Conservation (phyloP, 176 grass and related monocot genomes). For the Zizania latifolia region DNA sequence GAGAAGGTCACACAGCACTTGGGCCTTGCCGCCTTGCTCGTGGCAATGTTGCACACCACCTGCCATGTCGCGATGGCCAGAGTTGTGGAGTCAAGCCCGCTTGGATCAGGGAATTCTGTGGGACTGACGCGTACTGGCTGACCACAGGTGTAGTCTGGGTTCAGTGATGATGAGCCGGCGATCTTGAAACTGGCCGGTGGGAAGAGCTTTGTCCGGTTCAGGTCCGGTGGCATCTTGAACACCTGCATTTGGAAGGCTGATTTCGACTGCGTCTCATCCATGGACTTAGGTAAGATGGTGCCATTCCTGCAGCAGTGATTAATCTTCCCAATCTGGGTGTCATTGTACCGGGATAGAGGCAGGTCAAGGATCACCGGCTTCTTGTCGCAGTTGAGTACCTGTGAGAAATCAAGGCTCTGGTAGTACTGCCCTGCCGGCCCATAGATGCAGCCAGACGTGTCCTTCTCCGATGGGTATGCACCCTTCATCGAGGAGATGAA, state of each 20-base stretch:
- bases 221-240: constrained; percentile 86
- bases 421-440: constrained; percentile 56
- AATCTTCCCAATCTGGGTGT: constrained; percentile 62
- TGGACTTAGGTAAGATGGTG: constrained; percentile 73
- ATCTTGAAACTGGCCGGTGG: constrained; percentile 79
- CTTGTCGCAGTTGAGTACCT: constrained; percentile 72
- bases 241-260: constrained; percentile 96
- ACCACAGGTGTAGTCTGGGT: constrained; percentile 68
- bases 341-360: constrained; percentile 63
- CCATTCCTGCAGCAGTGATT: constrained; percentile 85
- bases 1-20: constrained; percentile 97
- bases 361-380: constrained; percentile 67
- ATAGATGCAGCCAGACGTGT: constrained; percentile 62
- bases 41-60: constrained; percentile 75
- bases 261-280: constrained; percentile 73
- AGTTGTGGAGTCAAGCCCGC: constrained; percentile 57
- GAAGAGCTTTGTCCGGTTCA: constrained; percentile 65
- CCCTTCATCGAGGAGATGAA: constrained; percentile 80
- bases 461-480: constrained; percentile 46
- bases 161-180: constrained; percentile 50
- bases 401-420: constrained; percentile 61
- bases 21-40: constrained; percentile 40
- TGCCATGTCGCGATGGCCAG: constrained; percentile 59
- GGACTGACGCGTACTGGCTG: constrained; percentile 56
- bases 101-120: constrained; percentile 60